Base-by-base conservation (phyloP, 1,284 basidiomycete genomes). In the Coniferiporia weirii region DNA sequence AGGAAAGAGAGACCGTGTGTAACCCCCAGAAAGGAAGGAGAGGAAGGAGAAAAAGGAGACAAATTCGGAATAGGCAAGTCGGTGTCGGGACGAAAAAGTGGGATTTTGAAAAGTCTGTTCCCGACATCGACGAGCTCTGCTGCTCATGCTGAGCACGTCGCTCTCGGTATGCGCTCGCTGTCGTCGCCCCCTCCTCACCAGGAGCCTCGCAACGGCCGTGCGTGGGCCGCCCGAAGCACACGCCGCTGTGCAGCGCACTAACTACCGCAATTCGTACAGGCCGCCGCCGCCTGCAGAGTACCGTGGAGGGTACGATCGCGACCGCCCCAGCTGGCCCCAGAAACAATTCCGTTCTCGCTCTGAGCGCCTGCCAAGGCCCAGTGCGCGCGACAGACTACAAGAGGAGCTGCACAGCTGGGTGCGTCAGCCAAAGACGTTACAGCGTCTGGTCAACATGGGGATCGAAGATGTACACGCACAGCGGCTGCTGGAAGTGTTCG, bases 171-270 rank as follows among this genome's bases (percentile, higher is more conserved):
- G 57, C 36, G n/a, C 19, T 9, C 43, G 38, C 15, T 59, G 57
- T 34, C 43, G 57, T 35, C 22, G 17, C 22, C 35, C 51, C 4
- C 19, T 48, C n/a, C 76, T 75, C 10, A 69, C 65, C 32, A 76
- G 67, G 20, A 68, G 63, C 15, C 74, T 67, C 68, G 76, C 74
- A 55, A 69, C 71, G 20, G 72, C 76, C 27, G 27, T 27, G 27
- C 27, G 27, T 27, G 27, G 27, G 27, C 27, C 27, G 27, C 27
- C 27, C 27, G 27, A 27, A 27, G 27, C 27, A 27, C 27, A 27
- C 5, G 27, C 27, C 27, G 2, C 27, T 27, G 2, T 5, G 27
- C 27, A 27, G 27, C 27, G 27, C 27, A 27, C 27, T 27, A 27
- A 27, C 5, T 27, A 27, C 27, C 27, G 27, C 27, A 27, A 27